Evolutionary conservation across 768 basidiomycete genomes (phyloP).

Genomic region (Hypsizygus marmoreus): DNA sequence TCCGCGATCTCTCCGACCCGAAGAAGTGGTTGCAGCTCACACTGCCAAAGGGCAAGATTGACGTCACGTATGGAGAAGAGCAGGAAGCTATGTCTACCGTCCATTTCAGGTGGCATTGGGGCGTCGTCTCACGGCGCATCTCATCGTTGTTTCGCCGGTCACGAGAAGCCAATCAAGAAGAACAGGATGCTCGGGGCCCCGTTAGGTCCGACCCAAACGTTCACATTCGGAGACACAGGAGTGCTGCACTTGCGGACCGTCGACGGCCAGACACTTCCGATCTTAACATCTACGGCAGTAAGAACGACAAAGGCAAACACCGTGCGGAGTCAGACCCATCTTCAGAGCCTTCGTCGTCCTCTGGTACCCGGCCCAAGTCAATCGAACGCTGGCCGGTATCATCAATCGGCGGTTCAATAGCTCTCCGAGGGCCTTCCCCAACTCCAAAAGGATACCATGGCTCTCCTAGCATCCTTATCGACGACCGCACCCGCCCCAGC

Average conservation of each 20-base stretch:
- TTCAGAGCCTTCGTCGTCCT: slow-evolving; percentile 6
- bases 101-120: slow-evolving; percentile 64
- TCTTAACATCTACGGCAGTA: slow-evolving; percentile 2
- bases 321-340: slow-evolving; percentile 11
- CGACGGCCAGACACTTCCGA: background rate
- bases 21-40: slow-evolving; percentile 65
- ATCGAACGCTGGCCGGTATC: slow-evolving; percentile 30
- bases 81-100: slow-evolving; percentile 69
- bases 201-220: slow-evolving; percentile 26
- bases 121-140: slow-evolving; percentile 45
- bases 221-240: slow-evolving; percentile 17
- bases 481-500: slow-evolving; percentile 14
- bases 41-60: slow-evolving; percentile 37
- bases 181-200: slow-evolving; percentile 14
- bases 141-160: slow-evolving; percentile 52
- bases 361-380: slow-evolving; percentile 28
- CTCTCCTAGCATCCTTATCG: slow-evolving; percentile 9
- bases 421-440: slow-evolving; percentile 14
- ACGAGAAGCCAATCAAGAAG: slow-evolving; percentile 22
- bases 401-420: background rate
- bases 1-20: slow-evolving; percentile 65
- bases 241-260: slow-evolving; percentile 4
- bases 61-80: slow-evolving; percentile 77
- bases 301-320: slow-evolving; percentile 29
- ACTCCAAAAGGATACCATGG: slow-evolving; percentile 11